Evolutionary conservation across 306 rosid species (phyloP).

Genomic region (Cicer yamashitae): DNA sequence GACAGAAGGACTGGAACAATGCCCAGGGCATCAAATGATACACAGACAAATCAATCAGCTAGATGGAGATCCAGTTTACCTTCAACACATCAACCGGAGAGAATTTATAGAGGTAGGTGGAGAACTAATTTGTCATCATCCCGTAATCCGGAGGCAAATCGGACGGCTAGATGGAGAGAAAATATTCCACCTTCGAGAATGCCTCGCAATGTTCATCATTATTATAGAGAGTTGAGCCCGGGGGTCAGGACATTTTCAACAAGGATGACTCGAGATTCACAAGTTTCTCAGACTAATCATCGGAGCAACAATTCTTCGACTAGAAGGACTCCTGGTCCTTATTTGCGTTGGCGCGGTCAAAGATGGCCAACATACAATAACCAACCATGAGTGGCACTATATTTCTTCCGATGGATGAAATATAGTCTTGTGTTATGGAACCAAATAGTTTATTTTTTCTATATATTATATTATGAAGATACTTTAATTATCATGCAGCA

Average conservation of each 20-base stretch:
- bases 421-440: constrained; percentile 1
- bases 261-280: constrained; percentile 36
- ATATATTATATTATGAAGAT: constrained; percentile 1
- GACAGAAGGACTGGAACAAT: constrained; percentile 52
- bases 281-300: constrained; percentile 37
- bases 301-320: constrained; percentile 28
- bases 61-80: constrained; percentile 56
- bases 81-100: constrained; percentile 43
- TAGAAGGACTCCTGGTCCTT: constrained; percentile 42
- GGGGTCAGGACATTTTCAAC: constrained; percentile 42
- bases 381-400: constrained; percentile 41
- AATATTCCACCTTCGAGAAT: constrained; percentile 43
- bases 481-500: background rate
- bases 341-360: constrained; percentile 64
- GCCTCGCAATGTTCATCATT: constrained; percentile 30
- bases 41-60: constrained; percentile 46
- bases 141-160: constrained; percentile 37
- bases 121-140: constrained; percentile 33
- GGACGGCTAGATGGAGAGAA: constrained; percentile 50
- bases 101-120: constrained; percentile 46
- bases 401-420: constrained; percentile 17
- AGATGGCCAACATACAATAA: constrained; percentile 57
- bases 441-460: background rate
- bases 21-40: constrained; percentile 47
- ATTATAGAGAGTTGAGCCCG: constrained; percentile 39